Conservation (phyloP, 2,329 filamentous ascomycete genomes). For the Xylariaceae sp. region DNA sequence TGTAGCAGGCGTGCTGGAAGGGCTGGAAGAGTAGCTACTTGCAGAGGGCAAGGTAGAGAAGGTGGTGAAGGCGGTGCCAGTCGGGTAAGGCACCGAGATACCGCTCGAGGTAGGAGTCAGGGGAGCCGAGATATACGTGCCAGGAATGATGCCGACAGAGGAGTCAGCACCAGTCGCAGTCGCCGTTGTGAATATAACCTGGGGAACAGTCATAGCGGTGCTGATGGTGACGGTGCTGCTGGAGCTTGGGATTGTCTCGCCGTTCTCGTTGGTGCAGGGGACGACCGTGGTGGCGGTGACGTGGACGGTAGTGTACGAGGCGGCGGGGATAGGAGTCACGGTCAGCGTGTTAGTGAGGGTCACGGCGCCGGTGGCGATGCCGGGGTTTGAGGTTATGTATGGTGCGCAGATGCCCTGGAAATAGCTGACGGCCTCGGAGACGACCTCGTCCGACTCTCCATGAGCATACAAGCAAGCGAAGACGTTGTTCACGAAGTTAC, state of each 20-base stretch:
- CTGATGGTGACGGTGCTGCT: constrained; percentile 43
- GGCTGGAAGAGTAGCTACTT: constrained; percentile 27
- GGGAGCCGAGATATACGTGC: constrained; percentile 33
- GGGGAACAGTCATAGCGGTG: constrained; percentile 43
- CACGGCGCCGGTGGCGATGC: constrained; percentile 71
- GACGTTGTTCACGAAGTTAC: constrained; percentile 70
- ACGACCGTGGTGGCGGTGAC: constrained; percentile 48
- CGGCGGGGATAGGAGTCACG: constrained; percentile 41
- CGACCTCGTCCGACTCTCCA: constrained; percentile 59
- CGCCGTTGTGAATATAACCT: constrained; percentile 36
- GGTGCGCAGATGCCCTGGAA: constrained; percentile 87
- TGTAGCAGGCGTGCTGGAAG: constrained; percentile 19
- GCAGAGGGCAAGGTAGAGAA: constrained; percentile 37
- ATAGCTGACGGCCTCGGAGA: constrained; percentile 69
- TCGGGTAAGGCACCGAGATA: constrained; percentile 31
- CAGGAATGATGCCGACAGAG: constrained; percentile 39
- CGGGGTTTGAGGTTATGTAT: constrained; percentile 72
- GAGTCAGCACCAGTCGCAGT: constrained; percentile 30
- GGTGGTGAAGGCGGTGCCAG: constrained; percentile 33
- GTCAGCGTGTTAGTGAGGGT: constrained; percentile 57
- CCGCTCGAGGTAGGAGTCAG: constrained; percentile 30
- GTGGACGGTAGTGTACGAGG: constrained; percentile 43
- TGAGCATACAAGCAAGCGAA: constrained; percentile 77
- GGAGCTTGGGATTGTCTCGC: constrained; percentile 45
- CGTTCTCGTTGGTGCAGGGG: constrained; percentile 43